Conservation (phyloP, 768 basidiomycete species). For the Mycena vulgaris region DNA sequence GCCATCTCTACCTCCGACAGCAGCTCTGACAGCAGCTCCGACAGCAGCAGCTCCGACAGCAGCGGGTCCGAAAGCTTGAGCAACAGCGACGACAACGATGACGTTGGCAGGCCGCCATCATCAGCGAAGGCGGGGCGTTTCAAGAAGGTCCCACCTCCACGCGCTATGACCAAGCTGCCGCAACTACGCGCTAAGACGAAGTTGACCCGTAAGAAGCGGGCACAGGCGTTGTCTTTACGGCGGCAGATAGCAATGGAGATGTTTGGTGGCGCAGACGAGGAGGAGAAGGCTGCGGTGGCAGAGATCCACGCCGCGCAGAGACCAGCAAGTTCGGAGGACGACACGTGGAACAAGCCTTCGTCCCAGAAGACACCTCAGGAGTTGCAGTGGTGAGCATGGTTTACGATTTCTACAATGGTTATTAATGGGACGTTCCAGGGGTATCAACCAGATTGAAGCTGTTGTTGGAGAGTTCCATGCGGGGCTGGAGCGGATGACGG, state of each 20-base stretch:
- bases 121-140: not conserved
- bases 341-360: not conserved
- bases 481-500: not conserved
- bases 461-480: constrained; percentile 13
- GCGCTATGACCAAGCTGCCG: too few species aligned
- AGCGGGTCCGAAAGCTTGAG: not conserved
- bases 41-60: not conserved
- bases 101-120: not conserved
- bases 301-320: not conserved
- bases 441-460: not conserved
- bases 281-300: not conserved
- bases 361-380: not conserved
- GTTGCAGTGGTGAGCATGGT: not conserved
- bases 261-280: not conserved
- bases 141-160: not conserved
- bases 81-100: not conserved
- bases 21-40: not conserved
- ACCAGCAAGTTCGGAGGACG: not conserved
- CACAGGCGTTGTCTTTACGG: not conserved
- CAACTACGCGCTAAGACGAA: not conserved
- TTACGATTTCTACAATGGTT: not conserved
- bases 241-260: not conserved
- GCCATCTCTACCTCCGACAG: not conserved
- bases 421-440: not conserved
- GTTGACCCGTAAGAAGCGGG: not conserved